A percentile compares a stretch with the other conserved stretches of the same genome.
phyloP scores from a whole-genome alignment of 202 grass and related monocot genomes.

The Cymbopogon flexuosus region DNA sequence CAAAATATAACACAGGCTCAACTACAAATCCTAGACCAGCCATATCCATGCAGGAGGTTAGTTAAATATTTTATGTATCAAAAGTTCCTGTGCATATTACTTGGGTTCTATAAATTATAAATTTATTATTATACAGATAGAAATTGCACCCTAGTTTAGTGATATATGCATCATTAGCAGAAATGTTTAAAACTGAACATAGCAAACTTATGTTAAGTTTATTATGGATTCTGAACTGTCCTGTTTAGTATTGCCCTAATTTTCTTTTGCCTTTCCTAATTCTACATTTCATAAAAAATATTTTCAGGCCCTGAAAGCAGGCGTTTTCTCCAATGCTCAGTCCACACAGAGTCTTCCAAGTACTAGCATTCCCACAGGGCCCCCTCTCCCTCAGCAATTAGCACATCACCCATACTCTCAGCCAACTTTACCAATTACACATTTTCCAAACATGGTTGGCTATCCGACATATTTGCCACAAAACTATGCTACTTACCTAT shows the following conservation, averaged over 20 bases:
- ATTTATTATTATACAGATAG: background rate
- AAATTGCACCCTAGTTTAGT: background rate
- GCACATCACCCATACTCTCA: slow-evolving; percentile 83
- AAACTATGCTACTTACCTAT: slow-evolving; percentile 79
- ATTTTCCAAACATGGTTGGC: slow-evolving; percentile 79
- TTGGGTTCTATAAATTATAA: background rate
- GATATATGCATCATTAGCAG: background rate
- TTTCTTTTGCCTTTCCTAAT: slow-evolving; percentile 10
- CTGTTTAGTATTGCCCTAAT: background rate
- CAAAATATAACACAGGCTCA: slow-evolving; percentile 60
- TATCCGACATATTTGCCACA: slow-evolving; percentile 73
- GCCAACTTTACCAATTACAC: slow-evolving; percentile 62
- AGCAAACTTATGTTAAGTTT: background rate
- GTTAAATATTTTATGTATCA: slow-evolving; percentile 22
- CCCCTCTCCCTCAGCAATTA: slow-evolving; percentile 73
- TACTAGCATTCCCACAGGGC: slow-evolving; percentile 44
- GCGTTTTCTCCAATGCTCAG: slow-evolving; percentile 65
- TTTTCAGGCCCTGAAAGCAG: slow-evolving; percentile 62
- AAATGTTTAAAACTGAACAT: background rate
- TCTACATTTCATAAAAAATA: background rate
- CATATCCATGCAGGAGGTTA: slow-evolving; percentile 79
- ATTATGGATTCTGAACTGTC: background rate
- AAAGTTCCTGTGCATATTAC: background rate
- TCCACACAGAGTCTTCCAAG: slow-evolving; percentile 59
- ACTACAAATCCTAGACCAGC: slow-evolving; percentile 62